phyloP scores from a whole-genome alignment of 768 basidiomycete genomes.

The Termitomyces sp. region DNA sequence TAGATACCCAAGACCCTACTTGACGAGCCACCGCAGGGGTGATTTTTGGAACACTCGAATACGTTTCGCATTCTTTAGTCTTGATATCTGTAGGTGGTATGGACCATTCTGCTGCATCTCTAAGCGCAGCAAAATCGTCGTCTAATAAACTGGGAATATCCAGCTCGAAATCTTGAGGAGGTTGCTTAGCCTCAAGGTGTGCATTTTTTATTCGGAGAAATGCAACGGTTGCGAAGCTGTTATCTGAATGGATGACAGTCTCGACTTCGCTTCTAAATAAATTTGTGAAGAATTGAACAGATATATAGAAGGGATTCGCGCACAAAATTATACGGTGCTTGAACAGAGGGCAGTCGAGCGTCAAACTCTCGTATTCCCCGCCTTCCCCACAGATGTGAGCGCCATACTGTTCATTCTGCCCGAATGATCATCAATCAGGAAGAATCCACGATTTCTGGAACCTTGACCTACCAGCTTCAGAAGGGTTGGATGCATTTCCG shows the following conservation, averaged over 20 bases:
- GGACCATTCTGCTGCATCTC: constrained; percentile 17
- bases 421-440: neutral
- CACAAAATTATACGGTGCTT: constrained; percentile 72
- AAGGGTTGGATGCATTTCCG: constrained; percentile 71
- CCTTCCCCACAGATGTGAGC: constrained; percentile 97
- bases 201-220: constrained; percentile 81
- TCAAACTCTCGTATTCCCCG: constrained; percentile 95
- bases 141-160: constrained; percentile 54
- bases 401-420: constrained; percentile 79
- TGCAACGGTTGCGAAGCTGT: constrained; percentile 86
- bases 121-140: constrained; percentile 31
- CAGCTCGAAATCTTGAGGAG: constrained; percentile 16
- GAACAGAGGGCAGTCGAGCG: constrained; percentile 87
- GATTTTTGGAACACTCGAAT: neutral
- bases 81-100: neutral
- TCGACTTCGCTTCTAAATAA: constrained; percentile 55
- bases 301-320: constrained; percentile 20
- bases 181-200: constrained; percentile 52
- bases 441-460: neutral
- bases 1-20: constrained; percentile 64
- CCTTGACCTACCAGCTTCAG: constrained; percentile 58
- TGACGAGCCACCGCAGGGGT: constrained; percentile 20
- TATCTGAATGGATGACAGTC: constrained; percentile 75
- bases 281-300: constrained; percentile 2
- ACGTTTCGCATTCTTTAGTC: neutral